Evolutionary conservation across 1,284 basidiomycete species (phyloP).

Genomic region (Ceratobasidium sp.): DNA sequence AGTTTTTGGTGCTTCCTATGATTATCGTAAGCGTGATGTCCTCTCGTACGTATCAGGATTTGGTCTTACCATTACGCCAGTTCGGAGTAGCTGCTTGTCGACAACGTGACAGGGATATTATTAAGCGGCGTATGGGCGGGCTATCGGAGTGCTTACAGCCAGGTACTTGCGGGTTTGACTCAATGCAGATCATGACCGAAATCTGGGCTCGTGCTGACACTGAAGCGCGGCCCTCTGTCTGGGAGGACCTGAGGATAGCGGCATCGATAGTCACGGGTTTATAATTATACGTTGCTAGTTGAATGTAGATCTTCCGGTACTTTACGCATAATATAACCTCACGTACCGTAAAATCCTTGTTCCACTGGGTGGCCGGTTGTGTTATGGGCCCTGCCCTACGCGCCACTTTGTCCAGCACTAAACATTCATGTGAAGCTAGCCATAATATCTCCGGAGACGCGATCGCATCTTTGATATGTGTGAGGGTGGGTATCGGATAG

Average conservation of each 20-base stretch:
- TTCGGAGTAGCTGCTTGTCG: not conserved
- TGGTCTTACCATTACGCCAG: too few species aligned
- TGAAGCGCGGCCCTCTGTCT: not conserved
- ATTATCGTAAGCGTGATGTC: not conserved
- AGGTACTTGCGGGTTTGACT: conserved; percentile 4
- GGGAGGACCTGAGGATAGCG: conserved; percentile 19
- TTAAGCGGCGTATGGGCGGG: not conserved
- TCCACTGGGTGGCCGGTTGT: too few species aligned
- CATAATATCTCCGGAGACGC: too few species aligned
- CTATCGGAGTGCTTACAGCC: not conserved
- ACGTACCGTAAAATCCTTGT: too few species aligned
- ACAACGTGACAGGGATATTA: conserved; percentile 17
- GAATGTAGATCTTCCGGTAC: too few species aligned
- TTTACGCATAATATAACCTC: too few species aligned
- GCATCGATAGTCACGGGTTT: conserved; percentile 3
- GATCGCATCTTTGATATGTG: too few species aligned
- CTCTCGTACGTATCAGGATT: not conserved
- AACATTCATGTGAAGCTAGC: too few species aligned
- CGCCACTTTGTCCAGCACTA: too few species aligned
- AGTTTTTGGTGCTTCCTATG: conserved; percentile 11
- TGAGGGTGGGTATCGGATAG: too few species aligned
- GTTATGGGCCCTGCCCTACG: too few species aligned
- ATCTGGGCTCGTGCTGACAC: conserved; percentile 2
- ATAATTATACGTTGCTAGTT: too few species aligned
- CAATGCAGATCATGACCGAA: not conserved